Evolutionary conservation across 345 rosid genomes (phyloP).

Genomic region (Boechera divaricarpa): DNA sequence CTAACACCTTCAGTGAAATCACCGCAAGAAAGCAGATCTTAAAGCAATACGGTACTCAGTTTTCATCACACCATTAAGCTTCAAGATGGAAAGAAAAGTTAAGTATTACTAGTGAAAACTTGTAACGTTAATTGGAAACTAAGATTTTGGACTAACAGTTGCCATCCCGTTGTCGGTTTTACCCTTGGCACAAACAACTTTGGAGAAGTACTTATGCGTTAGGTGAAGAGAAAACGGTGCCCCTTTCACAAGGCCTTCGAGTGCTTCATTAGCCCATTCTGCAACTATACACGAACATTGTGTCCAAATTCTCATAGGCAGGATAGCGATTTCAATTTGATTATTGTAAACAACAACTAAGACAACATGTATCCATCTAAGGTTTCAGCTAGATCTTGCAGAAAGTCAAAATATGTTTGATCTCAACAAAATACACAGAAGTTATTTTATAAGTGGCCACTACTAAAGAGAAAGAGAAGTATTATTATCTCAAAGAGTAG

Average conservation of each 20-base stretch:
- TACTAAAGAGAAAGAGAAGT: not conserved
- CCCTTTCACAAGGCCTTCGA: conserved; percentile 79
- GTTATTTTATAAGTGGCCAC: not conserved
- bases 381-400: not conserved
- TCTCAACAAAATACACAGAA: not conserved
- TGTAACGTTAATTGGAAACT: not conserved
- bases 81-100: conserved; percentile 17
- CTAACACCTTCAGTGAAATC: conserved; percentile 95
- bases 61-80: conserved; percentile 88
- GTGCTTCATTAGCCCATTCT: conserved; percentile 89
- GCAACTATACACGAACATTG: conserved; percentile 50
- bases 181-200: conserved; percentile 71
- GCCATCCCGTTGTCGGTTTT: conserved; percentile 60
- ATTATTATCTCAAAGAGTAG: no score
- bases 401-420: not conserved
- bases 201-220: conserved; percentile 71
- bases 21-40: conserved; percentile 66
- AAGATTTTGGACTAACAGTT: conserved; percentile 54
- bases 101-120: conserved; percentile 1
- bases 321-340: not conserved
- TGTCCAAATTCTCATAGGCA: not conserved
- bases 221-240: conserved; percentile 94
- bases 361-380: not conserved
- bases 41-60: conserved; percentile 85
- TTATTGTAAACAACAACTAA: not conserved